A percentile compares a stretch with the other conserved stretches of the same genome.
Conservation (phyloP, 768 basidiomycete species). For the Galerina sulciceps region DNA sequence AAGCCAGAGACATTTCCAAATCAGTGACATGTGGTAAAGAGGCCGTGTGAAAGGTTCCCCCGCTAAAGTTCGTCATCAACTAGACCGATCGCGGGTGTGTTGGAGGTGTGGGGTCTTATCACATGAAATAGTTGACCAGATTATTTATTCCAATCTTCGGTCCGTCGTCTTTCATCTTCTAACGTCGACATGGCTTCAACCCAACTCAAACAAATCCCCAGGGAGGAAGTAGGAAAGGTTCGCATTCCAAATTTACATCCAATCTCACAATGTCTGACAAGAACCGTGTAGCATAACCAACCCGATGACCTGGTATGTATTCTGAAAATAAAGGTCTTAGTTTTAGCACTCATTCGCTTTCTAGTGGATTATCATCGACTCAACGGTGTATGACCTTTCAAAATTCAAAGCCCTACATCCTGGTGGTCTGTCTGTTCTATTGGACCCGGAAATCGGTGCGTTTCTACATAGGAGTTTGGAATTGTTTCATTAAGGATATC, state of each 20-base stretch:
- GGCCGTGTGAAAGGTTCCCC: neutral
- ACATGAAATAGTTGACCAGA: constrained; percentile 20
- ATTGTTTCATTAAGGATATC: constrained; percentile 4
- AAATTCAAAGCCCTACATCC: constrained; percentile 83
- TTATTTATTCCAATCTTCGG: constrained; percentile 10
- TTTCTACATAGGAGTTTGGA: neutral
- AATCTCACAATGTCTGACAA: neutral
- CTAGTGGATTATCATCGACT: constrained; percentile 85
- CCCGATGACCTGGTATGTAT: constrained; percentile 70
- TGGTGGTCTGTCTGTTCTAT: constrained; percentile 75
- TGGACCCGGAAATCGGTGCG: constrained; percentile 74
- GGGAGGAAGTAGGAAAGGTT: constrained; percentile 37
- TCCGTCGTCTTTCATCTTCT: constrained; percentile 4
- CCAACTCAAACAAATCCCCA: constrained; percentile 34
- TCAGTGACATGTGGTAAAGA: neutral
- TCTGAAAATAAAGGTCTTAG: neutral
- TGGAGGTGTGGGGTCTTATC: constrained; percentile 10
- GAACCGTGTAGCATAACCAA: constrained; percentile 64
- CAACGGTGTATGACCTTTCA: constrained; percentile 81
- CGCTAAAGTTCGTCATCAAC: neutral
- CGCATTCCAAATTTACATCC: neutral
- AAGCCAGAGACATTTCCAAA: too few species aligned
- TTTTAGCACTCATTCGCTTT: neutral
- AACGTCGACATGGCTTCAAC: constrained; percentile 8
- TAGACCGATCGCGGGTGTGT: neutral